These are phyloP conservation scores for Ballota nigra DNA, from an alignment of 257 asterid species.

Conservation along the genomic window DNA sequence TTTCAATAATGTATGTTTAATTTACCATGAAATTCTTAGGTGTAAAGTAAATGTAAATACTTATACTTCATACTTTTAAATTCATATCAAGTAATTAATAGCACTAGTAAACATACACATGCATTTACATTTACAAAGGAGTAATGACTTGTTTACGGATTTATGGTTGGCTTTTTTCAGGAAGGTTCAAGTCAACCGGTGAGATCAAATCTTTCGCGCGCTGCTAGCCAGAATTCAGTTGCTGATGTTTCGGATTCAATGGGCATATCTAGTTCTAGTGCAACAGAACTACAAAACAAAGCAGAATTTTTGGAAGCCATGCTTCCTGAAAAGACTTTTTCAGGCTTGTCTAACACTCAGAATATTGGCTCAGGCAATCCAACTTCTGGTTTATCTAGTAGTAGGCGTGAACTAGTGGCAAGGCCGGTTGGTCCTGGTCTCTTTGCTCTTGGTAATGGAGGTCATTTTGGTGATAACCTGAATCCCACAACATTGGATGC, in stretches of 20 bases:
- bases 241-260: constrained; percentile 28
- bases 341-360: constrained; percentile 27
- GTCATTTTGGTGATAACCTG: constrained; percentile 33
- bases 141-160: not conserved
- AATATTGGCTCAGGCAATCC: constrained; percentile 25
- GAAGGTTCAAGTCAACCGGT: constrained; percentile 52
- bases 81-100: not conserved
- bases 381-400: constrained; percentile 26
- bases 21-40: too few relatives aligned
- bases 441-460: constrained; percentile 24
- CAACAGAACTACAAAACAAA: constrained; percentile 29
- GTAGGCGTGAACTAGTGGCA: constrained; percentile 25
- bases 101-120: not conserved
- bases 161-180: constrained; percentile 35
- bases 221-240: constrained; percentile 54
- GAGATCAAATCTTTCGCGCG: constrained; percentile 44
- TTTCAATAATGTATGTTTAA: not conserved
- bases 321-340: constrained; percentile 23
- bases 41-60: not conserved
- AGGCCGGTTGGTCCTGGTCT: constrained; percentile 37
- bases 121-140: not conserved
- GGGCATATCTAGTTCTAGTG: constrained; percentile 23
- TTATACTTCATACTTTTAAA: too few relatives aligned
- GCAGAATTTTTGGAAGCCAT: constrained; percentile 32
- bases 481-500: constrained; percentile 28